Conservation (phyloP, 257 asterid genomes). For the Pogostemon cablin region DNA sequence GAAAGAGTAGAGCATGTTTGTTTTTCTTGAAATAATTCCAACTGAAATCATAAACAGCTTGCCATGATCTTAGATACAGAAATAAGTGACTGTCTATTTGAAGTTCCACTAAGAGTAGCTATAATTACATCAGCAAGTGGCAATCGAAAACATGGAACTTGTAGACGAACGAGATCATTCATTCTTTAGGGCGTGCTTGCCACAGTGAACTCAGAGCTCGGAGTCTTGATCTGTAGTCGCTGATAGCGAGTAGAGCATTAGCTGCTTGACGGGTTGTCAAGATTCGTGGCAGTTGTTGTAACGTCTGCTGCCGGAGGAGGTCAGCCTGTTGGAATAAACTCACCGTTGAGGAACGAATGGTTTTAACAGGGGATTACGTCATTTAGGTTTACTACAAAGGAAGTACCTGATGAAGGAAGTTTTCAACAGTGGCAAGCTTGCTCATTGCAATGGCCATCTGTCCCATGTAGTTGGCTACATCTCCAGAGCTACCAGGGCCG, state of each 20-base stretch:
- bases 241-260: slow-evolving; percentile 82
- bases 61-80: slow-evolving; percentile 4
- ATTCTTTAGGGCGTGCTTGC: slow-evolving; percentile 82
- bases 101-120: not conserved
- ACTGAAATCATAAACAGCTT: not conserved
- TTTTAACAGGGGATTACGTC: not conserved
- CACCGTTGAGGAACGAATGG: not conserved
- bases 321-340: slow-evolving; percentile 59
- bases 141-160: not conserved
- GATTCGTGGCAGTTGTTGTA: slow-evolving; percentile 86
- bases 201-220: slow-evolving; percentile 81
- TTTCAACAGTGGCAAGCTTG: slow-evolving; percentile 69
- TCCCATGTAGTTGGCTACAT: slow-evolving; percentile 81
- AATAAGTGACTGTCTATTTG: not conserved
- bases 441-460: slow-evolving; percentile 88
- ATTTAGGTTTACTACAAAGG: not conserved
- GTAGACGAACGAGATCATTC: slow-evolving; percentile 9
- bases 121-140: slow-evolving; percentile 32
- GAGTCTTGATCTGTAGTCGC: slow-evolving; percentile 80
- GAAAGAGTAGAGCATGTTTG: not conserved
- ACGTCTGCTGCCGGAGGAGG: slow-evolving; percentile 77
- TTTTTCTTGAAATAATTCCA: not conserved
- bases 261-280: slow-evolving; percentile 95
- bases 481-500: slow-evolving; percentile 48
- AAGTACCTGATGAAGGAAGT: slow-evolving; percentile 73